phyloP scores from a whole-genome alignment of 164 flowering plant species.

The Akebia trifoliata region DNA sequence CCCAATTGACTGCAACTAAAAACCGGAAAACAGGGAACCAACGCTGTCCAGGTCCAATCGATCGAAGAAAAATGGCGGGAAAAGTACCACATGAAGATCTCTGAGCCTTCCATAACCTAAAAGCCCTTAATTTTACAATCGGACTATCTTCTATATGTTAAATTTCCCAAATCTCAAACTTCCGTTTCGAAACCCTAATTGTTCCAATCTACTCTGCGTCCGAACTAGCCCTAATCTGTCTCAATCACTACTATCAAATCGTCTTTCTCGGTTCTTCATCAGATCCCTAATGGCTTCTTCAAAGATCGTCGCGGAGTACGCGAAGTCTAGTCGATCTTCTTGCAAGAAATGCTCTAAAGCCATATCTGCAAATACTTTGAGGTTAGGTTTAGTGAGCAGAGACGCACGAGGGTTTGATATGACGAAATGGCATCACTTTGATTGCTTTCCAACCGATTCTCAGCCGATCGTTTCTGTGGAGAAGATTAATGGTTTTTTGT shows the following conservation, averaged over 20 bases:
- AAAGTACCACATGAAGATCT: background rate
- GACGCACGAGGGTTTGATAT: constrained; percentile 58
- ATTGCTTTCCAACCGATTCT: constrained; percentile 46
- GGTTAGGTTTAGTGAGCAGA: constrained; percentile 56
- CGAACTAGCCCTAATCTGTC: constrained; percentile 1
- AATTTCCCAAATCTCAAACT: background rate
- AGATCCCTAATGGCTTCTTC: constrained; percentile 17
- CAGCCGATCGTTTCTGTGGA: constrained; percentile 33
- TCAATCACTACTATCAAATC: background rate
- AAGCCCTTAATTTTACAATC: background rate
- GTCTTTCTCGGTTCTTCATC: background rate
- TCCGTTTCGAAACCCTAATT: constrained; percentile 14
- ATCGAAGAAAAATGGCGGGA: too few species aligned
- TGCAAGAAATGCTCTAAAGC: constrained; percentile 62
- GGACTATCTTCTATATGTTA: background rate
- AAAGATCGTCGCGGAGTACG: constrained; percentile 66
- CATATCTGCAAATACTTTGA: constrained; percentile 38
- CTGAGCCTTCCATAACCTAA: background rate
- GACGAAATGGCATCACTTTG: constrained; percentile 78
- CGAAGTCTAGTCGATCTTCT: constrained; percentile 66
- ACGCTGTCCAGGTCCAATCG: too few species aligned
- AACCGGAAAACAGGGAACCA: too few species aligned
- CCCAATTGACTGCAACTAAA: too few species aligned
- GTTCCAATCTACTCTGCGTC: background rate
- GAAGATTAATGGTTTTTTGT: constrained; percentile 50